A percentile compares a stretch with the other conserved stretches of the same genome.
These are phyloP conservation scores for Cadophora malorum DNA, from an alignment of 2,329 filamentous ascomycete genomes.

Conservation along the genomic window DNA sequence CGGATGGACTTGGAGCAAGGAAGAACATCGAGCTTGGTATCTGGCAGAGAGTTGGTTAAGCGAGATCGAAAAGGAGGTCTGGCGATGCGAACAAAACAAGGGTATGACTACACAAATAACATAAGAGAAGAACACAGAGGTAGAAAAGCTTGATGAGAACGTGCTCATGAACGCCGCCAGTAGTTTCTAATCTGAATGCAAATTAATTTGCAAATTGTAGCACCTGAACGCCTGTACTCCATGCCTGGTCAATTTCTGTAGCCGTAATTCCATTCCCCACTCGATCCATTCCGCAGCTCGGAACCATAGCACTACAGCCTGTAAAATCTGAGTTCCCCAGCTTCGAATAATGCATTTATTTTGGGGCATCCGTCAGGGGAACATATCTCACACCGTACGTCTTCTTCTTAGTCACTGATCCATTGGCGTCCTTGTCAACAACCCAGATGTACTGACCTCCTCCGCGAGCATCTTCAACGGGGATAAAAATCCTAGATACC, in stretches of 20 bases:
- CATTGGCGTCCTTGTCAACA: conserved; percentile 73
- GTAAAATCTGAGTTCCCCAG: not conserved
- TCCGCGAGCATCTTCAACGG: conserved; percentile 63
- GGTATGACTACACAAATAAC: not conserved
- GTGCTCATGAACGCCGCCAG: not conserved
- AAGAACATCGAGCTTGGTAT: not conserved
- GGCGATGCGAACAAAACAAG: not conserved
- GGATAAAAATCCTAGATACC: conserved; percentile 71
- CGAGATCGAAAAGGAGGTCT: not conserved
- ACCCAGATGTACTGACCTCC: conserved; percentile 71
- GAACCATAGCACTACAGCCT: not conserved
- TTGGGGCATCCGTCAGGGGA: conserved; percentile 73
- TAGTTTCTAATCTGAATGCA: not conserved
- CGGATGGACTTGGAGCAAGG: too few species aligned
- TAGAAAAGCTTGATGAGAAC: not conserved
- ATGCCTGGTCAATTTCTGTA: not conserved
- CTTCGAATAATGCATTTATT: not conserved
- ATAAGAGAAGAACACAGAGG: not conserved
- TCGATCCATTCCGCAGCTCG: not conserved
- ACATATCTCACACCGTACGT: conserved; percentile 79
- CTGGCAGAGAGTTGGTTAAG: not conserved
- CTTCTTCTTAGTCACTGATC: conserved; percentile 64
- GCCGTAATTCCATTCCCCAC: not conserved
- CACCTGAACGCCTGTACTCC: conserved; percentile 7
- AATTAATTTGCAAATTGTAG: not conserved